Base-by-base conservation (phyloP, 768 basidiomycete genomes). In the Mycena pura region DNA sequence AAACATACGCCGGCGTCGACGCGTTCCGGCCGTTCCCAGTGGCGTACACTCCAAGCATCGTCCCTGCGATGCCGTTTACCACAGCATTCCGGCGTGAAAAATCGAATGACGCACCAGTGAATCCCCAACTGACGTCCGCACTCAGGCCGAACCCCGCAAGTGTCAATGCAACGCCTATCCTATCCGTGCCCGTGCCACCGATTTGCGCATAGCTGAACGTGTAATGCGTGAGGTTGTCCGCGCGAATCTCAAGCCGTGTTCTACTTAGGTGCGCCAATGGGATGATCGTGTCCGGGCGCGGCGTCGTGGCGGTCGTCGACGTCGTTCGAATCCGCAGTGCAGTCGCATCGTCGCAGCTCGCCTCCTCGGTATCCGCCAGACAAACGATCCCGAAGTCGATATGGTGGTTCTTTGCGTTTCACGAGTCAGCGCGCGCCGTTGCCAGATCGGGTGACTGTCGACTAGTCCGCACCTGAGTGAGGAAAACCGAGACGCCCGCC, bases 401-500 rank as follows among this genome's bases (percentile, higher is more conserved):
- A 41, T 64, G 63, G 47, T 64, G 63, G 34, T 64, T 64, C 63
- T 63, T 21, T 3, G 2, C 10, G 3, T 0, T 28, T 17, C 21
- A 14, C 6, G 14, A 32, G n/a, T 36, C 28, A 21, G 24, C 15
- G 19, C 22, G 22, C 7, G 27, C 46, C 25, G 15, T 6, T 13
- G 14, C 5, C n/a, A n/a, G n/a, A 17, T 32, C 24, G 14, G 19
- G 28, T 7, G 19, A 2, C 21, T n/a, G n/a, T 11, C 3, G 14
- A 14, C 19, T 36, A 6, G 17, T 7, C 13, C 54, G 11, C 19
- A 59, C 62, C 51, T 72, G 73, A 2, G 70, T 71, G 6, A 75
- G 62, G 69, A 76, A 76, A 8, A 74, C 68, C 14, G 69, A 70
- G 1, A 75, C 61, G 1, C 74, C 74, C 10, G 70, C 73, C 53